Percentiles rank a stretch among this genome's conserved stretches.
Evolutionary conservation across 805 yeast genomes (phyloP).

Genomic region (Kockiozyma suomiensis): DNA sequence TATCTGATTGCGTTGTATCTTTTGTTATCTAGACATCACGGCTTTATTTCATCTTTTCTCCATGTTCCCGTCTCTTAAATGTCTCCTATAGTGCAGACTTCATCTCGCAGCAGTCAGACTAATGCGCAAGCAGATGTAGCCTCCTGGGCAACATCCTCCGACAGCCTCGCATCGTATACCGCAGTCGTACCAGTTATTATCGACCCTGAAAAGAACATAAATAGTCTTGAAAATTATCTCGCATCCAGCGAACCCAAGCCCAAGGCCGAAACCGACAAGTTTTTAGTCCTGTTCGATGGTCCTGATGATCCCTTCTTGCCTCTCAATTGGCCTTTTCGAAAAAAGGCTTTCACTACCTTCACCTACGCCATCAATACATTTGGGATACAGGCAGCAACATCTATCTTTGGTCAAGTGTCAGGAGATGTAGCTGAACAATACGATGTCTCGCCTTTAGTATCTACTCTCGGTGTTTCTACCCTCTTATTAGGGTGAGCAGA

Average conservation of each 20-base stretch:
- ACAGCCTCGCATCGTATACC: no score
- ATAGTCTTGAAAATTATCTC: neutral
- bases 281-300: slow-evolving; percentile 64
- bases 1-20: no score
- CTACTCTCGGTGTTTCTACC: slow-evolving; percentile 26
- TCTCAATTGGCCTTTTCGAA: slow-evolving; percentile 49
- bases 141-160: no score
- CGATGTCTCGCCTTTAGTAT: slow-evolving; percentile 8
- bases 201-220: neutral
- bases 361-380: slow-evolving; percentile 48
- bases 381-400: slow-evolving; percentile 55
- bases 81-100: neutral
- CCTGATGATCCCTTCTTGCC: slow-evolving; percentile 73
- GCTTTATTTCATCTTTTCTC: no score
- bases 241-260: neutral
- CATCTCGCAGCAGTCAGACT: neutral
- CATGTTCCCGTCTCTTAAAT: neutral
- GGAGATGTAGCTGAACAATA: slow-evolving; percentile 16
- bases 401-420: slow-evolving; percentile 41
- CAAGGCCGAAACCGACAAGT: neutral
- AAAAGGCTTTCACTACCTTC: slow-evolving; percentile 47
- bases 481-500: slow-evolving; percentile 25
- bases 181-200: no score
- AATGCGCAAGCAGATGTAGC: no score
- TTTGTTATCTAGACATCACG: no score